Conservation (phyloP, 2,329 filamentous ascomycete species). For the Tetracladium maxilliforme region DNA sequence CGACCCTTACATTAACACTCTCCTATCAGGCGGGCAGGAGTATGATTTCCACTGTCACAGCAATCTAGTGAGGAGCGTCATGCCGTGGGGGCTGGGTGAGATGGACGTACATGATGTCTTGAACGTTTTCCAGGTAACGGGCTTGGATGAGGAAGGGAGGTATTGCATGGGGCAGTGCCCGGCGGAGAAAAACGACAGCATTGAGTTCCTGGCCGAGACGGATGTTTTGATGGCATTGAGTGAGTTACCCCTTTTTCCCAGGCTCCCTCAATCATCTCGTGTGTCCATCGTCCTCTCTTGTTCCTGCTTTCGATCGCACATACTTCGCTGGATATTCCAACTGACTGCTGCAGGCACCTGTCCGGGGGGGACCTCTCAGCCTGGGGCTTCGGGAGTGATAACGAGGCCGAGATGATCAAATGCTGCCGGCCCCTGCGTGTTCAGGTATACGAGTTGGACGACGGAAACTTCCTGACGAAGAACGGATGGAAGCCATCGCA, state of each 20-base stretch:
- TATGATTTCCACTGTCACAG: slow-evolving; percentile 80
- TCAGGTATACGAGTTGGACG: slow-evolving; percentile 51
- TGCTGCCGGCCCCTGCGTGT: slow-evolving; percentile 63
- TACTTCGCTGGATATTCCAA: too few species aligned
- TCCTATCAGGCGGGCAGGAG: slow-evolving; percentile 52
- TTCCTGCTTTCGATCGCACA: slow-evolving; percentile 1
- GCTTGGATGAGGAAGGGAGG: slow-evolving; percentile 52
- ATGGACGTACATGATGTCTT: slow-evolving; percentile 72
- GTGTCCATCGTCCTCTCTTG: slow-evolving; percentile 1
- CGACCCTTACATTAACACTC: slow-evolving; percentile 66
- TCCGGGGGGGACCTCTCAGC: slow-evolving; percentile 68
- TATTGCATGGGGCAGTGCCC: slow-evolving; percentile 56
- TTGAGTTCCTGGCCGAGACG: slow-evolving; percentile 71
- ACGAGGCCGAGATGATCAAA: slow-evolving; percentile 51
- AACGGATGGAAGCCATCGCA: slow-evolving; percentile 52
- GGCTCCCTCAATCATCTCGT: slow-evolving; percentile 1
- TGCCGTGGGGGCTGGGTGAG: slow-evolving; percentile 54
- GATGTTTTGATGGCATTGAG: slow-evolving; percentile 51
- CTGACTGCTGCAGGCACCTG: slow-evolving; percentile 49
- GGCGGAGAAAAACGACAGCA: slow-evolving; percentile 37
- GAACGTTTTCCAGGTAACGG: slow-evolving; percentile 77
- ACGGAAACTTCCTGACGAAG: slow-evolving; percentile 30
- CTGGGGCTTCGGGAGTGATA: slow-evolving; percentile 65
- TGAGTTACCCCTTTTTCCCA: slow-evolving; percentile 12
- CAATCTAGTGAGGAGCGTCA: slow-evolving; percentile 60